These are phyloP conservation scores for Coprinopsis sp. DNA, from an alignment of 768 basidiomycete genomes.

Conservation along the genomic window DNA sequence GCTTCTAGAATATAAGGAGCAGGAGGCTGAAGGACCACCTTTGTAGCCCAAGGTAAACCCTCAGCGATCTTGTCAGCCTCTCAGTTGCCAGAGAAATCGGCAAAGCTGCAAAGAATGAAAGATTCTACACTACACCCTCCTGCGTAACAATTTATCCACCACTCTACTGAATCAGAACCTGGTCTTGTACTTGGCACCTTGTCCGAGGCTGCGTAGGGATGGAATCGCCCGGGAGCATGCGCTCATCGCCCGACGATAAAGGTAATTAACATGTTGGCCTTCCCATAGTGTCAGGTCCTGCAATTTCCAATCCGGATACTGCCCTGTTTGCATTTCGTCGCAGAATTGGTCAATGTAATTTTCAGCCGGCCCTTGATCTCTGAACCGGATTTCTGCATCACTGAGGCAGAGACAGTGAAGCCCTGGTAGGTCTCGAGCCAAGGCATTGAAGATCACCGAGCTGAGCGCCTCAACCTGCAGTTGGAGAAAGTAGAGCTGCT, in stretches of 20 bases:
- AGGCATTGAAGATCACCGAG: constrained; percentile 27
- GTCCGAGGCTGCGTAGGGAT: constrained; percentile 31
- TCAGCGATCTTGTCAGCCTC: too few relatives aligned
- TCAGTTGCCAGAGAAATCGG: too few relatives aligned
- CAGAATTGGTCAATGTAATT: constrained; percentile 21
- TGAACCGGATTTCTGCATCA: too few relatives aligned
- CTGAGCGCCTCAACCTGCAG: constrained; percentile 32
- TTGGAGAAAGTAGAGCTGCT: constrained; percentile 23
- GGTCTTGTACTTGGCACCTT: too few relatives aligned
- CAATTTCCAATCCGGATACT: constrained; percentile 31
- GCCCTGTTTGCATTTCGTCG: constrained; percentile 22
- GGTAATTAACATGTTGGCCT: constrained; percentile 24
- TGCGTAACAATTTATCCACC: too few relatives aligned
- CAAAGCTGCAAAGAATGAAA: too few relatives aligned
- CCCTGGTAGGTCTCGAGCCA: constrained; percentile 26
- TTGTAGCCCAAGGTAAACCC: too few relatives aligned
- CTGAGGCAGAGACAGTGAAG: not conserved
- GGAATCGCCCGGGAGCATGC: constrained; percentile 30
- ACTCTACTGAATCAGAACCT: too few relatives aligned
- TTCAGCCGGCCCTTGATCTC: too few relatives aligned
- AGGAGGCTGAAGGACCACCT: too few relatives aligned
- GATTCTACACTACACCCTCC: too few relatives aligned
- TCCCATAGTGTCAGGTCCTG: constrained; percentile 34
- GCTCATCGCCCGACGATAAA: constrained; percentile 28
- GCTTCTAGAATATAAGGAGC: too few relatives aligned